Conservation (phyloP, 176 grass and related monocot genomes). For the Puya raimondii region DNA sequence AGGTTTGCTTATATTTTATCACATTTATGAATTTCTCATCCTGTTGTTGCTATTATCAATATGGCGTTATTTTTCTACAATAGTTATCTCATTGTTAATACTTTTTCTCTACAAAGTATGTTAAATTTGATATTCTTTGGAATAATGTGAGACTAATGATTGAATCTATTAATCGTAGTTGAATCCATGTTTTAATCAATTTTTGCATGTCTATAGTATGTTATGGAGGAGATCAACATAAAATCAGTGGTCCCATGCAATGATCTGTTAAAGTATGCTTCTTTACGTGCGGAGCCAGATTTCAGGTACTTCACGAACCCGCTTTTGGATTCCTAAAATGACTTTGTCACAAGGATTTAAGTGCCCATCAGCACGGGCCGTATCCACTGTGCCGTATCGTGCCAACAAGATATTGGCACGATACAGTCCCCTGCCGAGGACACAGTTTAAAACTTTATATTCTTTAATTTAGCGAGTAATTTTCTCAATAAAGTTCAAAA, state of each 20-base stretch:
- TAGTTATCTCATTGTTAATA: too few relatives aligned
- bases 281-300: conserved; percentile 85
- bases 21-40: background rate
- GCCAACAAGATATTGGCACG: too few relatives aligned
- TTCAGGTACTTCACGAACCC: conserved; percentile 61
- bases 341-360: background rate
- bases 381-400: too few relatives aligned
- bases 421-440: too few relatives aligned
- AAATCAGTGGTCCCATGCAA: conserved; percentile 89
- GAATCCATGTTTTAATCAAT: background rate
- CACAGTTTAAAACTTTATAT: too few relatives aligned
- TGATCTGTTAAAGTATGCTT: conserved; percentile 76
- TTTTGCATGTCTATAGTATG: conserved; percentile 55
- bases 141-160: background rate
- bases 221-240: conserved; percentile 97
- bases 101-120: too few relatives aligned
- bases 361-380: too few relatives aligned
- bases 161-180: background rate
- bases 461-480: too few relatives aligned
- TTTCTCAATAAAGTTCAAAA: too few relatives aligned
- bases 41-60: background rate
- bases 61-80: too few relatives aligned
- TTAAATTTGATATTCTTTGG: too few relatives aligned
- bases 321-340: background rate
- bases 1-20: conserved; percentile 38